phyloP scores from a whole-genome alignment of 176 grass and related monocot species.

The Thinopyrum elongatum region DNA sequence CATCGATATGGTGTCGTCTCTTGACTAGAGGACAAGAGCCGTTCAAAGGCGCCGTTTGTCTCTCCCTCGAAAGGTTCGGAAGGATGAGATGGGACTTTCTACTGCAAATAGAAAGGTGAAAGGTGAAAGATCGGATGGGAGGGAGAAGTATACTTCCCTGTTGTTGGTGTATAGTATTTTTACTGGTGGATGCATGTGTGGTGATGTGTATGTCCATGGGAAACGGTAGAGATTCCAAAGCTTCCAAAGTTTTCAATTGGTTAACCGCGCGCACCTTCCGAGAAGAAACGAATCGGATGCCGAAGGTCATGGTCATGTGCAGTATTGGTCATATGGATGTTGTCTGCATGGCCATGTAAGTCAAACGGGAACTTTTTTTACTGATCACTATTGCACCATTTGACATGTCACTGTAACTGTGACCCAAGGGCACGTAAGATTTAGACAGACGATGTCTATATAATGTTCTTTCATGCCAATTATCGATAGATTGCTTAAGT shows the following conservation, averaged over 20 bases:
- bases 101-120: slow-evolving; percentile 17
- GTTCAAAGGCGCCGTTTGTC: slow-evolving; percentile 37
- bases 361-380: neutral
- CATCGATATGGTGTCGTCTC: neutral
- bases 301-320: neutral
- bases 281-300: slow-evolving; percentile 5
- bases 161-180: neutral
- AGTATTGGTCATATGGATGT: neutral
- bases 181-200: neutral
- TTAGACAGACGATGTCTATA: too few relatives aligned
- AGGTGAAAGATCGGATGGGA: neutral
- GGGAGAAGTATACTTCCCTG: neutral
- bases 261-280: neutral
- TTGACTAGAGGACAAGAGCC: slow-evolving; percentile 16
- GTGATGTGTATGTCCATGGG: slow-evolving; percentile 19
- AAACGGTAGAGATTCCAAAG: slow-evolving; percentile 20
- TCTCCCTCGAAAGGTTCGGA: slow-evolving; percentile 30
- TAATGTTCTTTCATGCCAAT: too few relatives aligned
- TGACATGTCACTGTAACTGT: neutral
- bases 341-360: neutral
- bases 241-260: neutral
- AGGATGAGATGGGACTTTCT: neutral
- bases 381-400: neutral
- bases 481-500: too few relatives aligned
- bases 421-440: too few relatives aligned